Conservation (phyloP, 345 rosid genomes). For the Physaria fendleri region DNA sequence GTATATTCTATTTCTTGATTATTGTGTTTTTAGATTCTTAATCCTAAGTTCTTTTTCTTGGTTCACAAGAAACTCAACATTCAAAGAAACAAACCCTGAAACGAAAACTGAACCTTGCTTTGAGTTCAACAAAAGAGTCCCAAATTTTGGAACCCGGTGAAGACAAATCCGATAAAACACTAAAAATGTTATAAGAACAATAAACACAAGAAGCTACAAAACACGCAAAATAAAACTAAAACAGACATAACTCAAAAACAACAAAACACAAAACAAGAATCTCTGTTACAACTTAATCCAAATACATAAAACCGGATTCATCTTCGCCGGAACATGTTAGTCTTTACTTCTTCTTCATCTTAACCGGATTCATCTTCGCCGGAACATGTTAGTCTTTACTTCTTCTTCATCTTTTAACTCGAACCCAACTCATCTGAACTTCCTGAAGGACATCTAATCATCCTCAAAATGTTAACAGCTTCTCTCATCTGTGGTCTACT, state of each 20-base stretch:
- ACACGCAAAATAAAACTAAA: constrained; percentile 19
- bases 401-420: constrained; percentile 10
- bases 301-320: no score
- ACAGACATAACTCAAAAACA: no score
- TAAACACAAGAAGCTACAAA: constrained; percentile 39
- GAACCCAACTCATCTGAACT: constrained; percentile 67
- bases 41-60: background rate
- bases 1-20: background rate
- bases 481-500: constrained; percentile 98
- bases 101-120: no score
- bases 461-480: constrained; percentile 85
- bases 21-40: background rate
- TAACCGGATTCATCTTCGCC: no score
- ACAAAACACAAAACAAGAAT: constrained; percentile 22
- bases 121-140: no score
- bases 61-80: constrained; percentile 7
- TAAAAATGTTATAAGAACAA: constrained; percentile 21
- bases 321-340: constrained; percentile 25
- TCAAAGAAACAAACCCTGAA: no score
- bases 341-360: background rate
- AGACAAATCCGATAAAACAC: constrained; percentile 62
- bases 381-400: constrained; percentile 15
- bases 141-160: no score
- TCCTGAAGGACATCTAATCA: constrained; percentile 89
- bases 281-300: constrained; percentile 34